A percentile compares a stretch with the other conserved stretches of the same genome.
Evolutionary conservation across 257 asterid species (phyloP).

Genomic region (Rubia yunnanensis): DNA sequence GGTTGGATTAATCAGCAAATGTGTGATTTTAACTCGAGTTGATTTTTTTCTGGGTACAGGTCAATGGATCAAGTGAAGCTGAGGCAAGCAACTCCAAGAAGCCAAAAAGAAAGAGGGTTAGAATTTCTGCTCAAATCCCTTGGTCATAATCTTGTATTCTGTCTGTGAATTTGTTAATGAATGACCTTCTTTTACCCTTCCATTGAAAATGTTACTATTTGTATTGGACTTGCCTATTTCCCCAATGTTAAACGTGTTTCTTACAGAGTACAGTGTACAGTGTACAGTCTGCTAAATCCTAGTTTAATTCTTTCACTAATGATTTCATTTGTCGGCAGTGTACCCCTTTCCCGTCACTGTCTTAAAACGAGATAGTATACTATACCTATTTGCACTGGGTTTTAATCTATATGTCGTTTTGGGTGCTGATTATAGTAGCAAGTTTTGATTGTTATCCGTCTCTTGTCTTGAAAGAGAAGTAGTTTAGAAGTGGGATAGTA

Average conservation of each 20-base stretch:
- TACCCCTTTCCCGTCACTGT: neutral
- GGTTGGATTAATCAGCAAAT: neutral
- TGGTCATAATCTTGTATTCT: neutral
- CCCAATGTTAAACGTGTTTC: neutral
- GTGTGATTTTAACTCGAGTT: neutral
- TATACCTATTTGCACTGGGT: neutral
- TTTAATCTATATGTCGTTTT: too few species aligned
- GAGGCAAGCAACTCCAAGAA: conserved; percentile 36
- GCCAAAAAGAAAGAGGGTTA: conserved; percentile 71
- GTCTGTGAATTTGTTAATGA: neutral
- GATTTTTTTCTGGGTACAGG: conserved; percentile 24
- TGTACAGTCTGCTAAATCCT: neutral
- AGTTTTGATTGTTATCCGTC: neutral
- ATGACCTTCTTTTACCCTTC: neutral
- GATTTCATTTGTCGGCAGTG: neutral
- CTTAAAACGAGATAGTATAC: neutral
- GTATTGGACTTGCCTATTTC: neutral
- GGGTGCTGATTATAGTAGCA: neutral
- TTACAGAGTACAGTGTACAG: neutral
- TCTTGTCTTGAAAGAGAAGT: neutral
- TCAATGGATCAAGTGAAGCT: conserved; percentile 29
- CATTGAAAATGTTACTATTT: neutral
- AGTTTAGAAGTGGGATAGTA: neutral
- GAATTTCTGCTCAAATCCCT: neutral
- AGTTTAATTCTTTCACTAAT: neutral